These are phyloP conservation scores for Cystobasidium sp. DNA, from an alignment of 1,284 basidiomycete genomes.

Conservation along the genomic window DNA sequence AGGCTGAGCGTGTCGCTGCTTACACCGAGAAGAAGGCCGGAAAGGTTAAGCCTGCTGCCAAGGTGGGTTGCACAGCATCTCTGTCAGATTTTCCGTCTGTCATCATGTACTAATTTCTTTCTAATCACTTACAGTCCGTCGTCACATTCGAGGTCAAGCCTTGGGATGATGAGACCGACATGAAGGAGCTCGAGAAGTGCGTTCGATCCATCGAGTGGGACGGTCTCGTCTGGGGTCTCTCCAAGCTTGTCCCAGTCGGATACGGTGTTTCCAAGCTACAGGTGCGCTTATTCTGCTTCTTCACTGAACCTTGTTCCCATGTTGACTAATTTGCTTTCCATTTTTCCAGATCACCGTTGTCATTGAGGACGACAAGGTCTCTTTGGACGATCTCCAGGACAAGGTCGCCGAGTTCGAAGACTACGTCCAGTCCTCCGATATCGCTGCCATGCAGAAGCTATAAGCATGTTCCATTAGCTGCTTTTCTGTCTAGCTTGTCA, in stretches of 20 bases:
- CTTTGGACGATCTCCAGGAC: slow-evolving; percentile 90
- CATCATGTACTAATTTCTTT: not conserved
- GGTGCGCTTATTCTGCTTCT: not conserved
- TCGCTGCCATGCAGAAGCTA: slow-evolving; percentile 57
- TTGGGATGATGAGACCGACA: slow-evolving; percentile 98
- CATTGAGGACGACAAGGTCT: slow-evolving; percentile 95
- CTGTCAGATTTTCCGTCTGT: slow-evolving; percentile 29
- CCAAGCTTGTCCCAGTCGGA: slow-evolving; percentile 67
- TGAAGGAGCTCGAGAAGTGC: slow-evolving; percentile 78
- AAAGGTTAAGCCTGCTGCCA: slow-evolving; percentile 77
- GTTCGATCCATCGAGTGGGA: slow-evolving; percentile 88
- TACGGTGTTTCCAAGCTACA: slow-evolving; percentile 87
- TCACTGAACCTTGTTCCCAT: not conserved
- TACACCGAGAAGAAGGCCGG: slow-evolving; percentile 92
- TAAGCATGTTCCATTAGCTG: slow-evolving; percentile 4
- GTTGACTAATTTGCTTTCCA: not conserved
- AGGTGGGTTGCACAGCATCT: slow-evolving; percentile 72
- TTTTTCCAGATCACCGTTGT: slow-evolving; percentile 79
- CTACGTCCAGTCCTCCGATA: slow-evolving; percentile 91
- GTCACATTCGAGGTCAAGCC: slow-evolving; percentile 84
- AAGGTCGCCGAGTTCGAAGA: slow-evolving; percentile 79
- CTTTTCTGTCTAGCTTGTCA: not conserved
- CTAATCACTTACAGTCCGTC: no score
- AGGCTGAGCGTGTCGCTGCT: slow-evolving; percentile 90
- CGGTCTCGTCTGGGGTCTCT: slow-evolving; percentile 87